phyloP scores from a whole-genome alignment of 805 yeast species.

The Saturnispora saitoi region DNA sequence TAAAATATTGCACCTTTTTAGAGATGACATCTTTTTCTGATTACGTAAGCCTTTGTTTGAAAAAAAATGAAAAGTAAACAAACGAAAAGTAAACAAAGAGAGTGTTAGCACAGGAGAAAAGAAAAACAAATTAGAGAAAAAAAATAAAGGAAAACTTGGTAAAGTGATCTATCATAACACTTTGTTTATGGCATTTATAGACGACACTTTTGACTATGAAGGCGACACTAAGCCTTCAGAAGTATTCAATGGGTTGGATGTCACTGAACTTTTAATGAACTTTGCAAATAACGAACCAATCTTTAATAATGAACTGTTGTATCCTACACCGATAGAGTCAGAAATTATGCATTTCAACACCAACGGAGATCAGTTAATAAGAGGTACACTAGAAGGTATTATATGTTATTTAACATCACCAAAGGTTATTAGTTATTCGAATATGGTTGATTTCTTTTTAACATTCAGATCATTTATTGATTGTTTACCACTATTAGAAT shows the following conservation, averaged over 20 bases:
- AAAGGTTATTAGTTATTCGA: slow-evolving; percentile 63
- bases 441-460: slow-evolving; percentile 78
- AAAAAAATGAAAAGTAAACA: not conserved
- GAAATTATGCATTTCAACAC: slow-evolving; percentile 23
- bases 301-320: slow-evolving; percentile 26
- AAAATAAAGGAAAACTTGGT: not conserved
- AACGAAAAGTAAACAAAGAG: slow-evolving; percentile 4
- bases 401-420: slow-evolving; percentile 64
- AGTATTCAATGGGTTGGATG: slow-evolving; percentile 2
- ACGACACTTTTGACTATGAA: slow-evolving; percentile 1
- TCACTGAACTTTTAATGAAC: slow-evolving; percentile 21
- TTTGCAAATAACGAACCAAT: slow-evolving; percentile 28
- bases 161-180: not conserved
- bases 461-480: slow-evolving; percentile 68
- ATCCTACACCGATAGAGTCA: slow-evolving; percentile 28
- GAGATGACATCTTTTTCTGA: too few relatives aligned
- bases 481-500: slow-evolving; percentile 47
- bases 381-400: slow-evolving; percentile 33
- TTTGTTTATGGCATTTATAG: slow-evolving; percentile 5
- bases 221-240: not conserved
- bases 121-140: not conserved
- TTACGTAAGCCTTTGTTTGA: not conserved
- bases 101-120: not conserved
- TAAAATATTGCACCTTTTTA: too few relatives aligned
- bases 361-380: slow-evolving; percentile 11